Base-by-base conservation (phyloP, 495 filamentous ascomycete genomes). In the Amorphotheca resinae region DNA sequence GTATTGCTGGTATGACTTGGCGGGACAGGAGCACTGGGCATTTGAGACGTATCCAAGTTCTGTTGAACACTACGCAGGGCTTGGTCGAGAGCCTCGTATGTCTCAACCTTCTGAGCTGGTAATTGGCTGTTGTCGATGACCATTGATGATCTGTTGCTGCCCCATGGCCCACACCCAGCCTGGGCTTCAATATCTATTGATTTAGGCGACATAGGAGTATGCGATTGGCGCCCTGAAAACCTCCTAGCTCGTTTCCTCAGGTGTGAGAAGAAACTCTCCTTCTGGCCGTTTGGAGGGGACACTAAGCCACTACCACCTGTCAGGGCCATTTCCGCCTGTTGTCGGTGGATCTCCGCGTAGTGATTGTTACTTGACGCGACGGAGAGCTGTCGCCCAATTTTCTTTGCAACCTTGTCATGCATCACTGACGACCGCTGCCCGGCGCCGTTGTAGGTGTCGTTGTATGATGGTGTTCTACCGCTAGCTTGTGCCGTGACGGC, bases 251-350 rank as follows among this genome's bases (percentile, higher is more conserved):
- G 79, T 61, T 99, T 99, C 31, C 93, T 77, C 4, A 99, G 72
- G 53, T 99, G 93, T 6, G 93, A 95, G 62, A 98, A 96, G 65
- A 95, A 96, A 59, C 89, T 82, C 57, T 96, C 91, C 53, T 89
- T 88, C 25, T 84, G 82, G 12, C 67, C 82, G 45, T 71, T 74
- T 6, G 64, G 74, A 20, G 76, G 82, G 45, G 76, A 82, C 36
- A 66, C 70, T 42, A 76, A 62, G 7, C 77, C 77, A 37, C 70
- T 70, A 46, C 79, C 75, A n/a, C 87, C 91, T 61, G 87, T 95
- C 28, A 96, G 66, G 37, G 84, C 84, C 44, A 85, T 67, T 60
- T 95, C 91, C 17, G 93, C 86, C 56, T 96, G 88, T 64, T 88
- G 86, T 38, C 88, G 68, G 57, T 93, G 85, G 44, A 80, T 62